phyloP scores from a whole-genome alignment of 176 grass and related monocot species.

The Aegilops tauschii region DNA sequence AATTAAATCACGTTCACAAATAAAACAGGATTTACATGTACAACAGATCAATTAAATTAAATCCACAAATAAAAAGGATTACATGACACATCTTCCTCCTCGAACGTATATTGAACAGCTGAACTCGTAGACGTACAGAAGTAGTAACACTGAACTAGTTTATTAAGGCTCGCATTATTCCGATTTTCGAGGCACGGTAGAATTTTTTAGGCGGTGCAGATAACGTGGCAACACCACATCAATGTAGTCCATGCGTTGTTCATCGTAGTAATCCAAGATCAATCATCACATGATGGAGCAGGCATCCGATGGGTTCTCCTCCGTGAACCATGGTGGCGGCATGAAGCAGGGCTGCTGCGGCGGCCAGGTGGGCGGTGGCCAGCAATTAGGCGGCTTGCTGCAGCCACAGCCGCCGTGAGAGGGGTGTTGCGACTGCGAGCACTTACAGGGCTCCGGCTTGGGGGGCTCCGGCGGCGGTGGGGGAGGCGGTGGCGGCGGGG shows the following conservation, averaged over 20 bases:
- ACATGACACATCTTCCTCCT: not conserved
- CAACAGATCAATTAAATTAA: too few species aligned
- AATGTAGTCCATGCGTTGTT: not conserved
- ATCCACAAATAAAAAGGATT: too few species aligned
- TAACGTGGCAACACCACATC: not conserved
- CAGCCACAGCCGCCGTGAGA: not conserved
- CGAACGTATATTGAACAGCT: too few species aligned
- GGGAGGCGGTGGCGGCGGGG: not conserved
- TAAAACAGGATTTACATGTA: too few species aligned
- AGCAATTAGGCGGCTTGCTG: not conserved
- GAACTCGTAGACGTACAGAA: not conserved
- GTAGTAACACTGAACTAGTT: not conserved
- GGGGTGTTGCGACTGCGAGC: not conserved
- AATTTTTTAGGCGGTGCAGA: not conserved
- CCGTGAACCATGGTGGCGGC: not conserved
- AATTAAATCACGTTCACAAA: too few species aligned
- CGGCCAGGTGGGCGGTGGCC: not conserved
- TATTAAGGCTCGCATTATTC: constrained; percentile 11
- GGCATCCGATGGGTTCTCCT: not conserved
- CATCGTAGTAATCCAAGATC: not conserved
- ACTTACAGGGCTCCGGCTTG: not conserved
- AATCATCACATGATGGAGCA: constrained; percentile 12
- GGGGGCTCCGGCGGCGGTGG: not conserved
- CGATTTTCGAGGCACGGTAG: not conserved
- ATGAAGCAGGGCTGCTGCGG: not conserved